Percentiles rank a stretch among this genome's conserved stretches.
These are phyloP conservation scores for Austroboletus rostrupii DNA, from an alignment of 1,284 basidiomycete species.

Conservation along the genomic window DNA sequence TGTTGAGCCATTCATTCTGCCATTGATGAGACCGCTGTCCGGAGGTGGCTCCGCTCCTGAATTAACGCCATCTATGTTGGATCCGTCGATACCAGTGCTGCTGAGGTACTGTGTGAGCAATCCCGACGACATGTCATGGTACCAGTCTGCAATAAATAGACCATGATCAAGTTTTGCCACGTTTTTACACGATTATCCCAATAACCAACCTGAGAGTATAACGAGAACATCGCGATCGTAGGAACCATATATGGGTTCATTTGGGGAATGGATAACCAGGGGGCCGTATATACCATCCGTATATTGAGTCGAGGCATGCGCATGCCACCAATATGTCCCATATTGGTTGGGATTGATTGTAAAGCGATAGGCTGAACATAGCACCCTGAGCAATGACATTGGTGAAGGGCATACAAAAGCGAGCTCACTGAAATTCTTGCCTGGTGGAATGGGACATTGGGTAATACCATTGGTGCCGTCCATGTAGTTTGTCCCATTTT, in stretches of 20 bases:
- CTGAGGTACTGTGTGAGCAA: conserved; percentile 30
- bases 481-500: conserved; percentile 35
- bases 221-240: conserved; percentile 28
- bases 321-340: conserved; percentile 32
- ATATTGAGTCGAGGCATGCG: conserved; percentile 31
- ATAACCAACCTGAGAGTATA: conserved; percentile 26
- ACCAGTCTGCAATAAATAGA: conserved; percentile 25
- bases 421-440: conserved; percentile 31
- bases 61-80: conserved; percentile 28
- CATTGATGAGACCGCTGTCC: conserved; percentile 32
- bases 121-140: conserved; percentile 28
- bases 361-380: conserved; percentile 24
- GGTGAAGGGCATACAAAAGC: neutral
- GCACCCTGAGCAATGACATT: conserved; percentile 3
- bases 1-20: conserved; percentile 20
- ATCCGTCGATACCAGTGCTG: conserved; percentile 22
- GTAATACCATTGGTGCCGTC: conserved; percentile 31
- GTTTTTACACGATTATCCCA: neutral
- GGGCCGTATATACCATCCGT: conserved; percentile 34
- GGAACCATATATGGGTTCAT: conserved; percentile 26
- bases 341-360: conserved; percentile 31
- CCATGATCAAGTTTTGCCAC: neutral
- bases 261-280: conserved; percentile 30
- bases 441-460: conserved; percentile 32
- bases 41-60: conserved; percentile 32